These are phyloP conservation scores for Wickerhamomyces sydowiorum DNA, from an alignment of 805 yeast species.

Conservation along the genomic window DNA sequence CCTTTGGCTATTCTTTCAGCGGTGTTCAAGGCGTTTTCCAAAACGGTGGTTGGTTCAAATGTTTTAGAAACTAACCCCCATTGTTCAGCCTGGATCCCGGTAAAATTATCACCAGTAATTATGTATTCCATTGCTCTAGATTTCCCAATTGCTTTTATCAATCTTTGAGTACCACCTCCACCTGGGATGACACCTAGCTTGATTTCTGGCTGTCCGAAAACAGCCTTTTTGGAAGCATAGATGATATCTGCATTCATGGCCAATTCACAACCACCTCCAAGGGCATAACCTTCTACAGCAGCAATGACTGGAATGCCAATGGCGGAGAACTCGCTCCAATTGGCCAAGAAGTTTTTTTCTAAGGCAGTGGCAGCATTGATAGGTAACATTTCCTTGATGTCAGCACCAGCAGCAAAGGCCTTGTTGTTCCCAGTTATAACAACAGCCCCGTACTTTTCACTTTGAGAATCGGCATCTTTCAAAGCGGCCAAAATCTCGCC, in stretches of 20 bases:
- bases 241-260: slow-evolving; percentile 47
- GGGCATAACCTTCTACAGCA: slow-evolving; percentile 49
- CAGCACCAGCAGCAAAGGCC: slow-evolving; percentile 55
- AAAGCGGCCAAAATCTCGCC: slow-evolving; percentile 18
- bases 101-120: slow-evolving; percentile 39
- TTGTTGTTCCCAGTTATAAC: slow-evolving; percentile 40
- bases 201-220: slow-evolving; percentile 52
- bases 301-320: slow-evolving; percentile 45
- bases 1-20: slow-evolving; percentile 36
- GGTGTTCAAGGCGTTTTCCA: slow-evolving; percentile 37
- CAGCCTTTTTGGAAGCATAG: slow-evolving; percentile 42
- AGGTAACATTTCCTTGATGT: slow-evolving; percentile 44
- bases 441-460: slow-evolving; percentile 38
- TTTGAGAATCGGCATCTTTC: slow-evolving; percentile 12
- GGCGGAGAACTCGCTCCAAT: slow-evolving; percentile 33
- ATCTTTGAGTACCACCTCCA: slow-evolving; percentile 50
- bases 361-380: slow-evolving; percentile 30
- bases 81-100: slow-evolving; percentile 37
- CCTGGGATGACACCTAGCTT: slow-evolving; percentile 46
- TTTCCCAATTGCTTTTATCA: slow-evolving; percentile 43
- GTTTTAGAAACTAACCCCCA: slow-evolving; percentile 44
- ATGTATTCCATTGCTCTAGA: slow-evolving; percentile 43
- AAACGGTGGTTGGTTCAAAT: slow-evolving; percentile 31
- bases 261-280: slow-evolving; percentile 53
- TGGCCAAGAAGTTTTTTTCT: slow-evolving; percentile 29